Percentiles rank a stretch among this genome's conserved stretches.
Conservation (phyloP, 176 grass and related monocot species). For the Oryza officinalis region DNA sequence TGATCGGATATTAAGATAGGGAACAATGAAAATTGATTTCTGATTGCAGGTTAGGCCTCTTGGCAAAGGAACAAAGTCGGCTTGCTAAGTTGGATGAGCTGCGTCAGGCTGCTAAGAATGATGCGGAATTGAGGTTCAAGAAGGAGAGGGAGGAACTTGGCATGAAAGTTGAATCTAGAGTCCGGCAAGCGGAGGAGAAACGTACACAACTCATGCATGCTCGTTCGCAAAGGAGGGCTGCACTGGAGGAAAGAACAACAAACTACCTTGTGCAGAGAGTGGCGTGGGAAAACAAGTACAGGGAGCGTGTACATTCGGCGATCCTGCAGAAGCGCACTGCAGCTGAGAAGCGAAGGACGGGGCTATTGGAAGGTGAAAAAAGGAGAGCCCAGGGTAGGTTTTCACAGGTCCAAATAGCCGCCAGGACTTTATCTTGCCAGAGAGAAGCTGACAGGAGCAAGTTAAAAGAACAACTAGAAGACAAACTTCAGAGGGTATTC, state of each 20-base stretch:
- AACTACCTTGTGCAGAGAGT: constrained; percentile 56
- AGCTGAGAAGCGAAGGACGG: constrained; percentile 68
- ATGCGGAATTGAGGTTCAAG: constrained; percentile 62
- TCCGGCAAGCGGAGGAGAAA: constrained; percentile 68
- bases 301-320: constrained; percentile 72
- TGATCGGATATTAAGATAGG: constrained; percentile 8
- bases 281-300: constrained; percentile 70
- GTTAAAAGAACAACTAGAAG: constrained; percentile 73
- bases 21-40: background rate
- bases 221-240: constrained; percentile 65
- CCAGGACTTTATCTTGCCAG: constrained; percentile 54
- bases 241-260: constrained; percentile 69
- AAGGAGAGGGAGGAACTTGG: constrained; percentile 75
- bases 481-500: constrained; percentile 78
- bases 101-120: constrained; percentile 78
- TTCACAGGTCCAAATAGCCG: constrained; percentile 55
- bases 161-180: constrained; percentile 63
- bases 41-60: constrained; percentile 59
- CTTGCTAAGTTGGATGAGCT: constrained; percentile 67
- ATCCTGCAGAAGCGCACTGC: constrained; percentile 76
- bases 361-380: constrained; percentile 73
- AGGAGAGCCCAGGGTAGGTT: constrained; percentile 58
- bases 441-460: constrained; percentile 73
- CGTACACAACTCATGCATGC: constrained; percentile 68
- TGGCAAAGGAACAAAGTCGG: constrained; percentile 77